Percentiles rank a stretch among this genome's conserved stretches.
These are phyloP conservation scores for Apiotrichum laibachii DNA, from an alignment of 1,284 basidiomycete genomes.

Conservation along the genomic window DNA sequence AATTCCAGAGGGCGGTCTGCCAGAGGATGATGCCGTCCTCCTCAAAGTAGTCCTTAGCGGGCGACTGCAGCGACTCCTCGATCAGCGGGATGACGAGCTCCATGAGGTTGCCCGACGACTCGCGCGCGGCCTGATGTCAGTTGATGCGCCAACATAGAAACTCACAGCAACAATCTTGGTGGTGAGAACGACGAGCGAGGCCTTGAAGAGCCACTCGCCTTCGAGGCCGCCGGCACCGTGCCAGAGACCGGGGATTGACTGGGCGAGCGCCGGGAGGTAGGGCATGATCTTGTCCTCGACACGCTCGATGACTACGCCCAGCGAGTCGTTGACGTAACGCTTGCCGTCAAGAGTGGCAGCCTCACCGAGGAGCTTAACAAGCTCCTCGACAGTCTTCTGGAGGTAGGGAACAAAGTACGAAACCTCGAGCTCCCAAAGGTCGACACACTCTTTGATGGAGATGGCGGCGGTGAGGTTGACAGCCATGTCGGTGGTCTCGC, in stretches of 20 bases:
- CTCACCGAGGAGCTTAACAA: slow-evolving; percentile 63
- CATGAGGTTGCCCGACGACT: slow-evolving; percentile 46
- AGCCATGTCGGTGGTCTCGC: slow-evolving; percentile 69
- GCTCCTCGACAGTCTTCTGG: slow-evolving; percentile 40
- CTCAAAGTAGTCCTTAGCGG: slow-evolving; percentile 67
- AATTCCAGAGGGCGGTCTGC: slow-evolving; percentile 69
- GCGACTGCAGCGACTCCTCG: slow-evolving; percentile 66
- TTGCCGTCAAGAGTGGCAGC: slow-evolving; percentile 76
- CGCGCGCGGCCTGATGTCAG: slow-evolving; percentile 28
- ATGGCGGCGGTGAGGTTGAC: slow-evolving; percentile 76
- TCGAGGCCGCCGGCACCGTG: slow-evolving; percentile 51
- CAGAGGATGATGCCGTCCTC: slow-evolving; percentile 74
- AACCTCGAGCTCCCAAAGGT: slow-evolving; percentile 53
- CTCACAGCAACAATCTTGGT: slow-evolving; percentile 62
- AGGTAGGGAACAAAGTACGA: slow-evolving; percentile 47
- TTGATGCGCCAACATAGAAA: no score
- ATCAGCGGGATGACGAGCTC: slow-evolving; percentile 68
- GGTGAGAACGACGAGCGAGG: slow-evolving; percentile 67
- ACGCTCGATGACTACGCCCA: slow-evolving; percentile 72
- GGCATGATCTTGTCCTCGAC: slow-evolving; percentile 67
- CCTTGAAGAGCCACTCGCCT: slow-evolving; percentile 76
- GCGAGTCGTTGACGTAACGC: slow-evolving; percentile 64
- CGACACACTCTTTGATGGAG: slow-evolving; percentile 72
- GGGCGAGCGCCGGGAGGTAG: slow-evolving; percentile 63
- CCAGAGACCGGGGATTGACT: slow-evolving; percentile 71